These are phyloP conservation scores for Athelia sp. DNA, from an alignment of 1,284 basidiomycete species.

Conservation along the genomic window DNA sequence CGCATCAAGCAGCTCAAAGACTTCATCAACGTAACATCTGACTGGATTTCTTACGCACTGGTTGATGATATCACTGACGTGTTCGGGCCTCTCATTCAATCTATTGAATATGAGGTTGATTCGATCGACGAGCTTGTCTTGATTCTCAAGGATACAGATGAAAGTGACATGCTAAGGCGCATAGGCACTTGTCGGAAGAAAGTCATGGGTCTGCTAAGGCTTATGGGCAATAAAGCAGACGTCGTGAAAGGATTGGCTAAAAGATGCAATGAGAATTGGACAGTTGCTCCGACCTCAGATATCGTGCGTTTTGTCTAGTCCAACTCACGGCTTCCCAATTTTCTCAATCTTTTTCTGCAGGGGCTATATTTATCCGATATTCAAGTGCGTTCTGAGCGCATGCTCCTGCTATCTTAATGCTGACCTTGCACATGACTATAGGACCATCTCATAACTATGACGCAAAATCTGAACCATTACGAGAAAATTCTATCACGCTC, in stretches of 20 bases:
- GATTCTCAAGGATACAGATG: constrained; percentile 79
- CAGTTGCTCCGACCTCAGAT: constrained; percentile 95
- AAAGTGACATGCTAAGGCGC: constrained; percentile 63
- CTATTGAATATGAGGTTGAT: constrained; percentile 99
- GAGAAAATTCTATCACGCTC: constrained; percentile 98
- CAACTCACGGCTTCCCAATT: not conserved
- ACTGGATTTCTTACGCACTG: constrained; percentile 99
- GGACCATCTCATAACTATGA: constrained; percentile 99
- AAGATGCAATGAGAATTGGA: constrained; percentile 99
- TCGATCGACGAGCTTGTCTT: constrained; percentile 97
- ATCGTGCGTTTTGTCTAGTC: constrained; percentile 68
- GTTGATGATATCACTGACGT: constrained; percentile 99
- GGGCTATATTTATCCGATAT: constrained; percentile 94
- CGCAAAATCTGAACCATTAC: constrained; percentile 98
- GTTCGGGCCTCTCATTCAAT: constrained; percentile 97
- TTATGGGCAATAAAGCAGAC: constrained; percentile 99
- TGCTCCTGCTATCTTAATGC: not conserved
- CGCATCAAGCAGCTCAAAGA: constrained; percentile 99
- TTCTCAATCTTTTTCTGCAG: constrained; percentile 28
- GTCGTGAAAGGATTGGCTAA: constrained; percentile 99
- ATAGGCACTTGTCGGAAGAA: constrained; percentile 99
- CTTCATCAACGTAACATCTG: constrained; percentile 97
- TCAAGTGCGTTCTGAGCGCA: constrained; percentile 37
- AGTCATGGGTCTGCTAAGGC: constrained; percentile 92
- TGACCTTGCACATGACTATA: constrained; percentile 24